Base-by-base conservation (phyloP, 1,284 basidiomycete species). In the Sanghuangporus sanghuang region DNA sequence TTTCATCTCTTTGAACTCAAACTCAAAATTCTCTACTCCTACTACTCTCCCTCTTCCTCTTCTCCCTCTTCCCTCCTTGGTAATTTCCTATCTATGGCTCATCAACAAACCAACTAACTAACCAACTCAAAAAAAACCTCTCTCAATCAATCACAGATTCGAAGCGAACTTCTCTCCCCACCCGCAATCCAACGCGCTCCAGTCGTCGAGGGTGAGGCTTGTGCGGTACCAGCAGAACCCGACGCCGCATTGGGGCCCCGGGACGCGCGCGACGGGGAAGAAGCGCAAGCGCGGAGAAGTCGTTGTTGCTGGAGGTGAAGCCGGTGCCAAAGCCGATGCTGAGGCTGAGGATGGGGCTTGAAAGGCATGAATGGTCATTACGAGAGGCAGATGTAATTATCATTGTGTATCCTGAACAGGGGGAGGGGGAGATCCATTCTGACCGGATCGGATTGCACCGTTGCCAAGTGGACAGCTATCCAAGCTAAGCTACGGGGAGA, bases 211-310 rank as follows among this genome's bases (percentile, higher is more conserved):
- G 62, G 79, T 90, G 59, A 93, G 93, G 70, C 77, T 95, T 7
- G 92, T 96, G 0, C 84, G 93, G 56, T 98, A 98, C 76, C 96
- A 97, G 76, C 82, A 86, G 69, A 98, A 98, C 73, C 96, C 96
- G 2, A 82, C 87, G 46, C 83, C 90, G 2, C 85, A 97, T 72
- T 99, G 96, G 96, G 96, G 96, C 0, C 96, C 96, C 2, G 86
- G 81, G n/a, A 80, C 80, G 59, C 86, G 80, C 69, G 87, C 88
- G 40, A 42, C 40, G 40, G 40, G 40, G 9, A 82, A 82, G 40
- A 82, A 82, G 65, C 72, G 81, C 39, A 86, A 86, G 71, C 72
- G 84, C 50, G 81, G 80, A 0, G 70, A 69, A 36, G 73, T 71
- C n/a, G 66, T 74, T 32, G 53, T 2, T n/a, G 27, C 27, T 27